phyloP scores from a whole-genome alignment of 371 early-diverging fungal genomes.

The Actinomortierella ambigua region DNA sequence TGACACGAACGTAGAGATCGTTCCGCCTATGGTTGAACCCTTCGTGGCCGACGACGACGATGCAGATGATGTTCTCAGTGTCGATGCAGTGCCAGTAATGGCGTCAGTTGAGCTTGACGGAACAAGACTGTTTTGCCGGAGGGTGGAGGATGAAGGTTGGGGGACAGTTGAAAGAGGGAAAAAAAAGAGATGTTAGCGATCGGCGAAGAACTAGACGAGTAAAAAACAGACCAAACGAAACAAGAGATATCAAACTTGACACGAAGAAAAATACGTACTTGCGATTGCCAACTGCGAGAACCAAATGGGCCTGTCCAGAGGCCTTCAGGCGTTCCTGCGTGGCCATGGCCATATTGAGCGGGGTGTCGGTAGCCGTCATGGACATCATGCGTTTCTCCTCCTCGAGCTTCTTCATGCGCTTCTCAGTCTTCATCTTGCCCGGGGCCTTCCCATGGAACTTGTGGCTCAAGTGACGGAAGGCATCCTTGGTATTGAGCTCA shows the following conservation, averaged over 20 bases:
- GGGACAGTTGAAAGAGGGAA: too few species aligned
- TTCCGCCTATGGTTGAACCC: too few species aligned
- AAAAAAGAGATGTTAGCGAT: not conserved
- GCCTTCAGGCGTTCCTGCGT: constrained; percentile 76
- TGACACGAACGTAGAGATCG: not conserved
- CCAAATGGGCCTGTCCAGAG: constrained; percentile 80
- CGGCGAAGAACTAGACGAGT: not conserved
- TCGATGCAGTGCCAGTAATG: constrained; percentile 22
- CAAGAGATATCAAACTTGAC: not conserved
- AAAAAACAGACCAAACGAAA: not conserved
- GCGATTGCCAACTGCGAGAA: constrained; percentile 83
- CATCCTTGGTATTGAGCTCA: constrained; percentile 85
- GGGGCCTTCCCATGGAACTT: constrained; percentile 95
- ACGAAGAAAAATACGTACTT: constrained; percentile 24
- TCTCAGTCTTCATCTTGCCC: constrained; percentile 95
- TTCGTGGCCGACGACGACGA: too few species aligned
- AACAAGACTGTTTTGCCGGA: constrained; percentile 36
- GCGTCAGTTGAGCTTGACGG: constrained; percentile 18
- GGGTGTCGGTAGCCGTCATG: constrained; percentile 81
- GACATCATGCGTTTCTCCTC: constrained; percentile 78
- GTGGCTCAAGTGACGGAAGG: constrained; percentile 90
- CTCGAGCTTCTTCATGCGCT: constrained; percentile 79
- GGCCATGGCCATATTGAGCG: constrained; percentile 77
- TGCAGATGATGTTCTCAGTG: not conserved
- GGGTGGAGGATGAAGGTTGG: too few species aligned